A percentile compares a stretch with the other conserved stretches of the same genome.
Conservation (phyloP, 306 rosid genomes). For the Malus fusca region DNA sequence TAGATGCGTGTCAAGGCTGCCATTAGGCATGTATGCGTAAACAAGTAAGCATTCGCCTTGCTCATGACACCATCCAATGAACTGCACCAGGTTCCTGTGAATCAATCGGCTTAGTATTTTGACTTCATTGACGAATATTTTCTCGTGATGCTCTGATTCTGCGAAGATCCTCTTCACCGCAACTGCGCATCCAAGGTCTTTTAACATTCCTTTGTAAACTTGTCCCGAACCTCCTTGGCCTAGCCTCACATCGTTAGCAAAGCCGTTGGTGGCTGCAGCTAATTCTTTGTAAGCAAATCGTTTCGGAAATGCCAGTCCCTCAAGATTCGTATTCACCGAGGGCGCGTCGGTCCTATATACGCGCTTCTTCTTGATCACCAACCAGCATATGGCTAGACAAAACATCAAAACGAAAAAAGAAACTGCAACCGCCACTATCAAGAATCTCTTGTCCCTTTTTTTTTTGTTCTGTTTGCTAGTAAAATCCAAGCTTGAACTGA, state of each 20-base stretch:
- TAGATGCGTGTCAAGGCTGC: conserved; percentile 44
- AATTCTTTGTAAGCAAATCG: conserved; percentile 39
- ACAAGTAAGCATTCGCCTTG: too few species aligned
- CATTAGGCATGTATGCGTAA: conserved; percentile 35
- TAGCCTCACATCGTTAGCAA: conserved; percentile 27
- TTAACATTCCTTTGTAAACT: conserved; percentile 7
- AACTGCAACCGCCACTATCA: not conserved
- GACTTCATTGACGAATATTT: conserved; percentile 22
- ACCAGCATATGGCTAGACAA: not conserved
- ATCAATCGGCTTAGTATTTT: conserved; percentile 46
- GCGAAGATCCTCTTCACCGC: conserved; percentile 48
- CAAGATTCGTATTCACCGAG: not conserved
- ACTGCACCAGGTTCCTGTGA: conserved; percentile 43
- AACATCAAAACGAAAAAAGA: not conserved
- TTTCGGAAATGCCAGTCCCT: conserved; percentile 30
- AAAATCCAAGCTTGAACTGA: too few species aligned
- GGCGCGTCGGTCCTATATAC: not conserved
- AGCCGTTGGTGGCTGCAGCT: conserved; percentile 30
- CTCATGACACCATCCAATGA: too few species aligned
- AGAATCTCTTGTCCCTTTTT: too few species aligned
- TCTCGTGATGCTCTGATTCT: conserved; percentile 18
- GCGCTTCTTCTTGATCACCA: not conserved
- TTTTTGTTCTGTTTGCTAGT: too few species aligned
- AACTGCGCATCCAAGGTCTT: conserved; percentile 18
- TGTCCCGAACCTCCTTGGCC: too few species aligned